Percentiles rank a stretch among this genome's conserved stretches.
Conservation (phyloP, 306 rosid genomes). For the apple (Malus domestica) region DNA sequence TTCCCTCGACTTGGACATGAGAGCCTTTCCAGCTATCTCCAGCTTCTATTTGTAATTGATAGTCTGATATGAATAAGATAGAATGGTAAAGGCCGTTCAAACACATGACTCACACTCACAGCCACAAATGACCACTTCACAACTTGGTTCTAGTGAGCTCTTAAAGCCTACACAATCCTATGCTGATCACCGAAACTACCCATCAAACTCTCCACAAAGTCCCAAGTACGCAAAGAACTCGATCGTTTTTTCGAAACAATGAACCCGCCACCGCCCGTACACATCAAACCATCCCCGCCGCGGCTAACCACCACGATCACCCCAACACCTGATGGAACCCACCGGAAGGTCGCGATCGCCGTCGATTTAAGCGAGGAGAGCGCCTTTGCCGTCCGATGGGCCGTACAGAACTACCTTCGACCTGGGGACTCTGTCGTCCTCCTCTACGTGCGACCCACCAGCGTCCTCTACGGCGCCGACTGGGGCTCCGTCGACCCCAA, state of each 20-base stretch:
- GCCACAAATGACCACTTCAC: no score
- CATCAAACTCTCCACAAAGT: not conserved
- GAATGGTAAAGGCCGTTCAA: not conserved
- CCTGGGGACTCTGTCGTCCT: constrained; percentile 78
- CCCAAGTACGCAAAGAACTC: not conserved
- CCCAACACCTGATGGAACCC: constrained; percentile 23
- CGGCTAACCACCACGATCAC: not conserved
- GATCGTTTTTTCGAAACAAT: constrained; percentile 5
- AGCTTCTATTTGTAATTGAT: not conserved
- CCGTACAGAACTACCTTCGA: constrained; percentile 78
- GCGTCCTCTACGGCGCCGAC: constrained; percentile 87
- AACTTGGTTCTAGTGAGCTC: no score
- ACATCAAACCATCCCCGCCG: constrained; percentile 20
- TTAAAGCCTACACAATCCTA: no score
- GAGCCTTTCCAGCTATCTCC: not conserved
- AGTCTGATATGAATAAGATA: not conserved
- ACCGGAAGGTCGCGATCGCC: constrained; percentile 86
- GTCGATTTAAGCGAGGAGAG: constrained; percentile 93
- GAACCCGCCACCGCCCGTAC: constrained; percentile 9
- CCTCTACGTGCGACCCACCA: constrained; percentile 83
- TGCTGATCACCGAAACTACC: no score
- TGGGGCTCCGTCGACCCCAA: constrained; percentile 55
- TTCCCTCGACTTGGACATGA: not conserved
- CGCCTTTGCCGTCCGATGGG: constrained; percentile 86
- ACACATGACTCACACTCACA: no score